Evolutionary conservation across 23 red algal species (phyloP).

Genomic region (Agarophyton chilense): DNA sequence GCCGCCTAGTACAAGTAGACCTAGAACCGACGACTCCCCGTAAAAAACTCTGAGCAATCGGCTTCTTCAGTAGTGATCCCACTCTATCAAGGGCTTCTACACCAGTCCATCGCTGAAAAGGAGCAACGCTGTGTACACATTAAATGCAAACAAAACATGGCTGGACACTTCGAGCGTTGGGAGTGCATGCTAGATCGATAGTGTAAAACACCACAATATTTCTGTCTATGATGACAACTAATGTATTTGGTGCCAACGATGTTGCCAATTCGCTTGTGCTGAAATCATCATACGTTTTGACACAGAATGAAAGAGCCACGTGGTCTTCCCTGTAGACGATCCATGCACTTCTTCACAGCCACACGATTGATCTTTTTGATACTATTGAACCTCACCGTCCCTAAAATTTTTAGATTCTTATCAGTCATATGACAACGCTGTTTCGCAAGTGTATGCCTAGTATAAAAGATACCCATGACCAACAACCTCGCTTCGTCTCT

Average conservation of each 20-base stretch:
- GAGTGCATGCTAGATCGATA: conserved; percentile 1
- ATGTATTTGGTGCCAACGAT: too few relatives aligned
- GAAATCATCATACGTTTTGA: neutral
- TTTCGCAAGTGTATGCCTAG: neutral
- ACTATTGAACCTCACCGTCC: conserved; percentile 3
- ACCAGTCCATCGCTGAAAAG: neutral
- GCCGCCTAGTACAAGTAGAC: too few relatives aligned
- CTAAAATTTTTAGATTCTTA: neutral
- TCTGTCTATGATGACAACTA: neutral
- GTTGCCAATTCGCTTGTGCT: too few relatives aligned
- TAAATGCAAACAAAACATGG: neutral
- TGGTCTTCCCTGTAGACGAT: neutral
- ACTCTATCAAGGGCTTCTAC: neutral
- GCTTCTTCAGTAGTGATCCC: too few relatives aligned
- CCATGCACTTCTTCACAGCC: conserved; percentile 5
- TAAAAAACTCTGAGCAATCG: too few relatives aligned
- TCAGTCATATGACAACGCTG: neutral
- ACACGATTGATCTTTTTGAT: neutral
- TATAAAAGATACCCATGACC: conserved; percentile 9
- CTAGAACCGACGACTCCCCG: too few relatives aligned
- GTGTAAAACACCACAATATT: neutral
- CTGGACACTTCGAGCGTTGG: neutral
- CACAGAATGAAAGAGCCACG: neutral
- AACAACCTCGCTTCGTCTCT: neutral
- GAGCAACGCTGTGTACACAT: conserved; percentile 8